Base-by-base conservation (phyloP, 169 alveolate genomes). In the Eimeria maxima region DNA sequence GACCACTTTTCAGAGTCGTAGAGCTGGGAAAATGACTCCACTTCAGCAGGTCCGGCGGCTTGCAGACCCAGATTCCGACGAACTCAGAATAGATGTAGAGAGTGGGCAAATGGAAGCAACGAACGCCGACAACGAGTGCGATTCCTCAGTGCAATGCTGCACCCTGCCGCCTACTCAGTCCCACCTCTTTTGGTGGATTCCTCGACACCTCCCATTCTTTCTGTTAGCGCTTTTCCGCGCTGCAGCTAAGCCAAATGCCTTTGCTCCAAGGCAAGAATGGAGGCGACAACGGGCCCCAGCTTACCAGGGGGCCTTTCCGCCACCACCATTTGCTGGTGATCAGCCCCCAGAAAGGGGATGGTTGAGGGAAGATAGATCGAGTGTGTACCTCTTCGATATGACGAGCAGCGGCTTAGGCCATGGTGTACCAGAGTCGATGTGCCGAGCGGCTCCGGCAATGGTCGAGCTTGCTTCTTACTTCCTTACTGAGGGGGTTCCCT, bases 231-330 rank as follows among this genome's bases (percentile, higher is more conserved):
- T 87, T 38, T 63, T 87, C 65, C 93, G 93, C 16, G 93, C 44
- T 38, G 93, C 93, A 57, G 53, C 93, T 63, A 87, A 63, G 20
- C 81, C 93, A 42, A 38, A 63, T 57, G 93, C 42, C 60, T 87
- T 87, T 63, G 81, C 83, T 87, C 93, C 93, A 38, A 60, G 93
- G 93, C 93, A 87, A 63, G 93, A n/a, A 18, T 87, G 93, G 93
- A 87, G 93, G 93, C 93, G 93, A 18, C 71, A 60, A 44, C 83
- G 81, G 67, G 93, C 93, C 63, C 93, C 93, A 22, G 93, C 93
- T 27, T 87, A 57, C 65, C 47, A 24, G 0, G 93, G 93, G 65
- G 93, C 83, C 33, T 87, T 87, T 65, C 93, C 93, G 55, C 67
- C 93, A 42, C 93, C 93, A 3, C 93, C 93, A 42, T 87, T 87